Evolutionary conservation across 768 basidiomycete species (phyloP), one percentile per base, ranked within the genome.

Genomic region (Nevesoporus exiguus): DNA sequence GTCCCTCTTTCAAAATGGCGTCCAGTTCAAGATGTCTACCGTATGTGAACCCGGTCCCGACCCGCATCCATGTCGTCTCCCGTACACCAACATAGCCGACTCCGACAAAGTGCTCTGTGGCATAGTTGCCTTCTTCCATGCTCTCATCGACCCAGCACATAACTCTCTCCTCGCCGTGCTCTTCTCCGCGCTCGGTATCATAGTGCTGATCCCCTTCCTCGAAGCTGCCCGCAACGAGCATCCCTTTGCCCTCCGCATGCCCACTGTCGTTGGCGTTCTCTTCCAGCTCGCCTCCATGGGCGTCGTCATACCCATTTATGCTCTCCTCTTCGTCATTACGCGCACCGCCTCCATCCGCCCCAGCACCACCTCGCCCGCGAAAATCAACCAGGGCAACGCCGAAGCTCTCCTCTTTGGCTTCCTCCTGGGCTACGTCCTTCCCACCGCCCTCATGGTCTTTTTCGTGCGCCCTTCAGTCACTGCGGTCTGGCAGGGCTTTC

Each of bases 401-500:
- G 77, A 83, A 62, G 81, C 80, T 17, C 69, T 80, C 27, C 57
- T 79, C n/a, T 83, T 82, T 59, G 77, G 75, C 1, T 30, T 81
- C 30, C 24, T 78, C 31, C 60, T 73, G 8, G 81, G 81, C 9
- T 75, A 69, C 13, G 60, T 70, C 21, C 73, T 81, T n/a, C 81
- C 81, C 9, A 75, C 79, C 7, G 51, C 71, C 19, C 71, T 70
- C 44, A 76, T 83, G 73, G 45, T 83, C 54, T 29, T 71, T 42
- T 52, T 80, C 25, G 61, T 68, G 24, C 76, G 77, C 47, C 72
- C 78, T 0, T 57, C 57, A 43, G 64, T 81, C 41, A 82, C 80
- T 14, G 78, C 77, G 10, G 66, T 77, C 30, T 84, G 82, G 82
- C 82, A 83, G 56, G 56, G 72, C 25, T 82, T 77, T 56, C 82